Conservation (phyloP, 2,329 filamentous ascomycete genomes). For the Nigrospora osmanthi region DNA sequence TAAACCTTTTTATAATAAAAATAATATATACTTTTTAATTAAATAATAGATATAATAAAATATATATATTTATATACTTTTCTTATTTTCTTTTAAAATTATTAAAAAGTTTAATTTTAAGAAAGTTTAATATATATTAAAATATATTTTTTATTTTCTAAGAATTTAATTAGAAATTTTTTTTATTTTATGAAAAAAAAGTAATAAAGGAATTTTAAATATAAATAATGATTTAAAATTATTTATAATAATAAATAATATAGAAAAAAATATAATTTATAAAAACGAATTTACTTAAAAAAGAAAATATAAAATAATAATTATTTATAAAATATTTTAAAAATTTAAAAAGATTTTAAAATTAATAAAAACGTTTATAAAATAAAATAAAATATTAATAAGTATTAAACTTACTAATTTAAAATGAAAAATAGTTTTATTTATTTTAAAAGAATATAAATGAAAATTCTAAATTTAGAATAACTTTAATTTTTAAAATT, state of each 20-base stretch:
- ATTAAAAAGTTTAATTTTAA: conserved; percentile 3
- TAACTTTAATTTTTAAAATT: neutral
- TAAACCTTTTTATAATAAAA: too few species aligned
- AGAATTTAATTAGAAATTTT: neutral
- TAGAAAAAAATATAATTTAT: conserved; percentile 1
- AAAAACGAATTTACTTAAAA: neutral
- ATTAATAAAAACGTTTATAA: neutral
- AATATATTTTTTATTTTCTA: neutral
- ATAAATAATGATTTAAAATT: neutral
- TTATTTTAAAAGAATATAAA: neutral
- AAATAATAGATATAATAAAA: too few species aligned
- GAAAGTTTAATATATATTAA: conserved; percentile 3
- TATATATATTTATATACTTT: too few species aligned
- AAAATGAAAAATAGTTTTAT: neutral
- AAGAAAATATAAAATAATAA: conserved; percentile 1
- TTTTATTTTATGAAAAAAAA: conserved; percentile 3
- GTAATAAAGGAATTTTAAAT: too few species aligned
- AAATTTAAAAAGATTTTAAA: conserved; percentile 2
- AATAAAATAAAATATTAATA: neutral
- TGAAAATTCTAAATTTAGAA: neutral
- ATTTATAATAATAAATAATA: conserved; percentile 1
- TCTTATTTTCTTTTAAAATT: too few species aligned
- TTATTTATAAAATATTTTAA: neutral
- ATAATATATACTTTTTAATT: too few species aligned
- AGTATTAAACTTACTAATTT: neutral